Conservation (phyloP, 2,329 filamentous ascomycete species). For the Diplodia seriata region DNA sequence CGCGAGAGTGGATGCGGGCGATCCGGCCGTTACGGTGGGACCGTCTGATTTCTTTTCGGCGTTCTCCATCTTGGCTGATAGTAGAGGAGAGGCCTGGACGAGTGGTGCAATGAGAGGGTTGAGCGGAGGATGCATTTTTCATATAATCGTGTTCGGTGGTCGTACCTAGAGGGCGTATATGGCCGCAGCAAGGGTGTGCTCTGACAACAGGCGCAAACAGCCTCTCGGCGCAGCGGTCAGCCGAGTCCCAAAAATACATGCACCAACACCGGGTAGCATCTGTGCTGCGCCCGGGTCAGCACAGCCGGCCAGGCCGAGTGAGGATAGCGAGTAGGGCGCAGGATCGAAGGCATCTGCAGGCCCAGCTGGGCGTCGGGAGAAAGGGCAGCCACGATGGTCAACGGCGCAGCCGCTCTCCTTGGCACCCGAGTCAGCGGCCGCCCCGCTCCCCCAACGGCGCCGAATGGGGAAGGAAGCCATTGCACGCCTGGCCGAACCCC, state of each 20-base stretch:
- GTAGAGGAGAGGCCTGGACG: neutral
- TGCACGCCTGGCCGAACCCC: neutral
- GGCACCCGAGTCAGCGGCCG: neutral
- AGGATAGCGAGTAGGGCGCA: neutral
- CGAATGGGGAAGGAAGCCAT: neutral
- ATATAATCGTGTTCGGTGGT: neutral
- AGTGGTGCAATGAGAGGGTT: neutral
- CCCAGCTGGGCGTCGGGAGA: slow-evolving; percentile 1
- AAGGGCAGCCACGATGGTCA: neutral
- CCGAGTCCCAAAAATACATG: neutral
- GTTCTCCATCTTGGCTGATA: neutral
- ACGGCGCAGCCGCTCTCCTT: neutral
- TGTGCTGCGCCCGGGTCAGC: neutral
- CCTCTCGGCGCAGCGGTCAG: slow-evolving; percentile 4
- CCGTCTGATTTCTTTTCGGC: neutral
- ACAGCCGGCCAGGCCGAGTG: neutral
- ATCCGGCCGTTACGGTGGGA: too few species aligned
- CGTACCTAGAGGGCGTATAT: too few species aligned
- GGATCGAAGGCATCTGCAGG: slow-evolving; percentile 3
- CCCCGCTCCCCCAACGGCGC: neutral
- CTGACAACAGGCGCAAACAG: neutral
- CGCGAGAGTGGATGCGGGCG: neutral
- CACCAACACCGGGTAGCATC: neutral
- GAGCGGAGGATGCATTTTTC: neutral
- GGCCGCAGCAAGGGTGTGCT: neutral